Percentiles rank a stretch among this genome's conserved stretches.
Conservation (phyloP, 768 basidiomycete genomes). For the Lentinula sp. region DNA sequence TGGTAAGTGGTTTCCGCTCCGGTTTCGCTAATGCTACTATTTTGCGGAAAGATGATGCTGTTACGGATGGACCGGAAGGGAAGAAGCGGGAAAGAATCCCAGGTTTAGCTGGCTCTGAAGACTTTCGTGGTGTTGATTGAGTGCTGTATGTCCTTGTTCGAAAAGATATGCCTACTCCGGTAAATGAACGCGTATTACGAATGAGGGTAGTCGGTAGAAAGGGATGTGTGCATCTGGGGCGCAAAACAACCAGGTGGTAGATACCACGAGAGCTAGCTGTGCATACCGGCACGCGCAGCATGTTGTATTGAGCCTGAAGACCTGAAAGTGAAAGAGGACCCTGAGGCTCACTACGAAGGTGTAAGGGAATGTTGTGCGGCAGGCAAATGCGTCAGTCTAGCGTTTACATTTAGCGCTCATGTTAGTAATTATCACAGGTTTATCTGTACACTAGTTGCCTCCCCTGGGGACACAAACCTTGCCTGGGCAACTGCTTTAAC, state of each 20-base stretch:
- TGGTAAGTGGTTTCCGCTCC: slow-evolving; percentile 69
- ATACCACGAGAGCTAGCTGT: not conserved
- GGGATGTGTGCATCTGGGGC: not conserved
- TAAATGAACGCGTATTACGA: not conserved
- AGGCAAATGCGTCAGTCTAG: too few species aligned
- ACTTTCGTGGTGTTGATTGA: not conserved
- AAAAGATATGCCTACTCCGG: not conserved
- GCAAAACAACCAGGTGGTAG: not conserved
- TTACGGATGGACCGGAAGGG: slow-evolving; percentile 29
- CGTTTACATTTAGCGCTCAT: too few species aligned
- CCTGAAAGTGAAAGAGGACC: not conserved
- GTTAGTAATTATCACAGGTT: too few species aligned
- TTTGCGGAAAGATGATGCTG: slow-evolving; percentile 64
- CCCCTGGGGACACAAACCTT: too few species aligned
- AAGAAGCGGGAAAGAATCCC: slow-evolving; percentile 18
- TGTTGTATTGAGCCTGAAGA: not conserved
- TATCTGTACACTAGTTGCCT: too few species aligned
- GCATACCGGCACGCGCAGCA: not conserved
- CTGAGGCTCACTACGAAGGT: not conserved
- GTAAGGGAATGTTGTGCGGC: too few species aligned
- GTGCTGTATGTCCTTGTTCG: not conserved
- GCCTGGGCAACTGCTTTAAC: too few species aligned
- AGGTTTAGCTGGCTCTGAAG: not conserved
- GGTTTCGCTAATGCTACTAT: slow-evolving; percentile 76
- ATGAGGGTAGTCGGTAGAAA: not conserved